Conservation (phyloP, 768 basidiomycete species). For the Mycena indigotica region DNA sequence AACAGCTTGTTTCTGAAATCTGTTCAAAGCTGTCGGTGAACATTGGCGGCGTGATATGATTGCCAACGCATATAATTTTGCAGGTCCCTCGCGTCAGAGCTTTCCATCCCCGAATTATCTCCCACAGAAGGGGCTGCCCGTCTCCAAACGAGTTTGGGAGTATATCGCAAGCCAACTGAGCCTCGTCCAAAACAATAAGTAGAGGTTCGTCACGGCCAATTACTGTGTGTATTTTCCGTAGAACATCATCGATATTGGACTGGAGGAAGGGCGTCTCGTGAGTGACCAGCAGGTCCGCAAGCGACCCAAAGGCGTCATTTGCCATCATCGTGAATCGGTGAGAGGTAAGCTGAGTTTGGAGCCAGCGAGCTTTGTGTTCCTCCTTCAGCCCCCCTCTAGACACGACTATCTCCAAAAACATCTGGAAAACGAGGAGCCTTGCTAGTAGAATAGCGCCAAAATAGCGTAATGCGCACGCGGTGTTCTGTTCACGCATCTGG, state of each 20-base stretch:
- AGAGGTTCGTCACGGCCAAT: neutral
- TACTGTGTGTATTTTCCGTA: neutral
- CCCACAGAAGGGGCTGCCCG: neutral
- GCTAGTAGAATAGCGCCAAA: neutral
- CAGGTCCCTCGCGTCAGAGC: neutral
- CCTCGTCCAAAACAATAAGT: neutral
- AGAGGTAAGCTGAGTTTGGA: neutral
- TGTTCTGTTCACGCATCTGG: neutral
- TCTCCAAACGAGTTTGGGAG: neutral
- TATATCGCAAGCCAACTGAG: neutral
- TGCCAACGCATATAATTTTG: neutral
- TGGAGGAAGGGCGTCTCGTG: neutral
- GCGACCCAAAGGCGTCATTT: neutral
- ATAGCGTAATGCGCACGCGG: too few relatives aligned
- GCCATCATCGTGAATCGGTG: neutral
- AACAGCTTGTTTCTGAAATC: slow-evolving; percentile 8
- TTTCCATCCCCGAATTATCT: neutral
- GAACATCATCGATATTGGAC: neutral
- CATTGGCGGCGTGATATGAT: neutral
- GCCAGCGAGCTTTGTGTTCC: neutral
- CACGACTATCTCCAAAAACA: neutral
- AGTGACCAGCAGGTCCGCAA: neutral
- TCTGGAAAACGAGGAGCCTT: neutral
- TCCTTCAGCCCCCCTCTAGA: neutral
- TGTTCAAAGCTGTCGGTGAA: neutral